phyloP scores from a whole-genome alignment of 371 early-diverging fungal species.

The Mortierella sp. region DNA sequence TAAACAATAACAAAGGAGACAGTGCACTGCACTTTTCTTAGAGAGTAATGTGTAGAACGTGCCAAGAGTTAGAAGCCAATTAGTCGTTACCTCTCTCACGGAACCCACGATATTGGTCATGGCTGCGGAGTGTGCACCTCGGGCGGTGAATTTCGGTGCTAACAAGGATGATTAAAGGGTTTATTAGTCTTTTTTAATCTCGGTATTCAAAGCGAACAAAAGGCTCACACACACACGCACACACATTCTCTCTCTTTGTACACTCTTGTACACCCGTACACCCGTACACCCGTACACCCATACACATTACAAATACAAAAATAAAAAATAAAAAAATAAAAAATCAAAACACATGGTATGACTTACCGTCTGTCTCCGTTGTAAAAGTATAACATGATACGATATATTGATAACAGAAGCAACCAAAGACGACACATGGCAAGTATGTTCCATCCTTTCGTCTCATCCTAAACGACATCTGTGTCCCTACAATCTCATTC shows the following conservation, averaged over 20 bases:
- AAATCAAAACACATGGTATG: background rate
- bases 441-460: slow-evolving; percentile 30
- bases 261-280: too few relatives aligned
- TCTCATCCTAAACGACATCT: slow-evolving; percentile 24
- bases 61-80: too few relatives aligned
- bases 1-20: too few relatives aligned
- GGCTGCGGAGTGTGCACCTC: slow-evolving; percentile 28
- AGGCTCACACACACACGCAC: too few relatives aligned
- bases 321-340: too few relatives aligned
- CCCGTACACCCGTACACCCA: too few relatives aligned
- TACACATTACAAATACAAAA: too few relatives aligned
- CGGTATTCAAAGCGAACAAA: too few relatives aligned
- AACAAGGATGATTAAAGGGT: too few relatives aligned
- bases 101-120: slow-evolving; percentile 44
- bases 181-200: too few relatives aligned
- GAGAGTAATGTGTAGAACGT: background rate
- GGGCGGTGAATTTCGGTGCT: slow-evolving; percentile 24
- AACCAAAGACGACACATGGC: slow-evolving; percentile 30
- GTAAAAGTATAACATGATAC: slow-evolving; percentile 30
- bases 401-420: slow-evolving; percentile 38
- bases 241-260: too few relatives aligned
- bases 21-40: too few relatives aligned
- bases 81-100: slow-evolving; percentile 15
- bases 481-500: slow-evolving; percentile 61
- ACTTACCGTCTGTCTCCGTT: slow-evolving; percentile 11